Evolutionary conservation across 2,329 filamentous ascomycete species (phyloP), one percentile per base, ranked within the genome.

Genomic region (Daldinia sp.): DNA sequence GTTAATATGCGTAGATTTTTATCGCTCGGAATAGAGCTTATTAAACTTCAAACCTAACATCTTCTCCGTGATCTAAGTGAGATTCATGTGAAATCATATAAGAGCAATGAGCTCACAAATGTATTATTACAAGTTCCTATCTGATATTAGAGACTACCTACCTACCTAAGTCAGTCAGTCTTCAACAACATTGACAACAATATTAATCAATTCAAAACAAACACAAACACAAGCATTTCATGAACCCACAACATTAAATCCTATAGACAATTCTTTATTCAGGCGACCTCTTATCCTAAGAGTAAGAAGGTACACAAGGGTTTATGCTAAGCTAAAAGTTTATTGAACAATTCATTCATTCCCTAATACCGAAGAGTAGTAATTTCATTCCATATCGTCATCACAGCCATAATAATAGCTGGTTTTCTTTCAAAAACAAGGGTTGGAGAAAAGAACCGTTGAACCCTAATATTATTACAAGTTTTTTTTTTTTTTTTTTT

Each of bases 381-480:
- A 35, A 20, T 54, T 37, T 54, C 51, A 37, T 54, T 42, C 44
- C 46, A 20, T 51, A 41, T 42, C 35, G 7, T 61, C 37, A 61
- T 61, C 59, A 50, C 51, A 61, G 51, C 59, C 33, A n/a, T 54
- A 37, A 23, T 39, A 1, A 7, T 1, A 23, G 33, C 51, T 37
- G 51, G 51, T 15, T 35, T 37, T 18, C 12, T 48, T 48, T 7
- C 10, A 13, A 46, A 46, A 7, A 46, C 33, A 15, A 37, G 13
- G 9, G 12, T 13, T 13, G 37, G 13, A 26, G 23, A 7, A 50
- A 54, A 33, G 37, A 50, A 7, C 30, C 41, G 3, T 44, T 51
- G 15, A 13, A 42, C 18, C 51, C 28, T 64, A 64, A 54, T 64
- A 64, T 64, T 53, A 64, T 59, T 64, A 64, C 61, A 64, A 59